These are phyloP conservation scores for Pseudophaeomoniella oleicola DNA, from an alignment of 2,329 filamentous ascomycete genomes.

Conservation along the genomic window DNA sequence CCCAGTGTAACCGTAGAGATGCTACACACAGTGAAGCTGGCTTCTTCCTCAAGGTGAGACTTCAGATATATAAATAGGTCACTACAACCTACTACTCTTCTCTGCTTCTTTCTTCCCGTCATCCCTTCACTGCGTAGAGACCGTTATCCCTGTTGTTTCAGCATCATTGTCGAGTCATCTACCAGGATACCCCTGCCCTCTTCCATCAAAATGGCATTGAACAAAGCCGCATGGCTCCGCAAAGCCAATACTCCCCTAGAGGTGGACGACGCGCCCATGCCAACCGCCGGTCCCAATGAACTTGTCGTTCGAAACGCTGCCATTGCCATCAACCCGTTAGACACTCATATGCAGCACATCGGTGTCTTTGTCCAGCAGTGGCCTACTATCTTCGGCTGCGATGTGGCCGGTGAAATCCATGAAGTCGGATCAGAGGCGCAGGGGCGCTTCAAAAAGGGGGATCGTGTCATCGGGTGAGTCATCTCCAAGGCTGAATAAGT, in stretches of 20 bases:
- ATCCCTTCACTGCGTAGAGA: not conserved
- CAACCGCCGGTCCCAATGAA: constrained; percentile 7
- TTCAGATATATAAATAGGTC: not conserved
- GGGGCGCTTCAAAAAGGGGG: constrained; percentile 14
- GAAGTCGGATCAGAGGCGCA: constrained; percentile 13
- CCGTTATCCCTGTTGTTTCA: too few species aligned
- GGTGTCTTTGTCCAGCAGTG: constrained; percentile 20
- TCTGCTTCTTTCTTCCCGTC: not conserved
- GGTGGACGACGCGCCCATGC: constrained; percentile 7
- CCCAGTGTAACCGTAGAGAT: too few species aligned
- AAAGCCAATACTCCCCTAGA: constrained; percentile 8
- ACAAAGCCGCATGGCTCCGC: constrained; percentile 11
- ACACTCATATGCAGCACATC: constrained; percentile 15
- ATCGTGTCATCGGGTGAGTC: constrained; percentile 20
- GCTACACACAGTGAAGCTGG: too few species aligned
- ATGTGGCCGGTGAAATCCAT: constrained; percentile 16
- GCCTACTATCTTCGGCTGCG: constrained; percentile 16
- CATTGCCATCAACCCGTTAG: constrained; percentile 15
- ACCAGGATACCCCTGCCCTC: too few species aligned
- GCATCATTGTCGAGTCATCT: not conserved
- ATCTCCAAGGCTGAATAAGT: not conserved
- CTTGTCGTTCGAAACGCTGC: constrained; percentile 13
- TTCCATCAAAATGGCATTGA: constrained; percentile 1
- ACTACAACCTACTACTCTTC: not conserved
- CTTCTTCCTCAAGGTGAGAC: too few species aligned